Percentiles rank a stretch among this genome's conserved stretches.
These are phyloP conservation scores for Saksenaea vasiformis DNA, from an alignment of 371 early-diverging fungal species.

Conservation along the genomic window DNA sequence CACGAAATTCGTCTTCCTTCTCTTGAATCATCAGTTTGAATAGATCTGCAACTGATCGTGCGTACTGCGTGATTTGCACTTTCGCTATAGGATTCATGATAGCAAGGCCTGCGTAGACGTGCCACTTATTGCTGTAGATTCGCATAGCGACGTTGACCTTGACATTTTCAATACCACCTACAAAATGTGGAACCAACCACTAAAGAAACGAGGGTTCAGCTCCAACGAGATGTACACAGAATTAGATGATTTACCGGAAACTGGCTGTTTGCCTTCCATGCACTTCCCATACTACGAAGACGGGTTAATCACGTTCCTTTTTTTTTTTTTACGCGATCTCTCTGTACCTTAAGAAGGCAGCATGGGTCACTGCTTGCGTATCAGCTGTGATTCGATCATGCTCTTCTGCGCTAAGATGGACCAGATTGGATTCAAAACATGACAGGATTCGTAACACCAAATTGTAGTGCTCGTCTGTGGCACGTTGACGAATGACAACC, in stretches of 20 bases:
- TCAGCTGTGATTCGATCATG: slow-evolving; percentile 97
- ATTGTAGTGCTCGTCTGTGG: slow-evolving; percentile 60
- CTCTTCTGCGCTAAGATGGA: slow-evolving; percentile 76
- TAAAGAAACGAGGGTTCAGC: slow-evolving; percentile 13
- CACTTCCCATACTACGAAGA: slow-evolving; percentile 82
- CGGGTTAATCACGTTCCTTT: background rate
- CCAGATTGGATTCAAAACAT: slow-evolving; percentile 79
- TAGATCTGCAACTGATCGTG: slow-evolving; percentile 82
- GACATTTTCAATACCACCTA: slow-evolving; percentile 95
- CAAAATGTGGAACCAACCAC: slow-evolving; percentile 87
- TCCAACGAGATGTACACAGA: background rate
- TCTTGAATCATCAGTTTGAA: slow-evolving; percentile 95
- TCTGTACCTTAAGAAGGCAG: slow-evolving; percentile 80
- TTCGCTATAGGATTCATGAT: slow-evolving; percentile 92
- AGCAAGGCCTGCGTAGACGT: slow-evolving; percentile 94
- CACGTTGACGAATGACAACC: slow-evolving; percentile 82
- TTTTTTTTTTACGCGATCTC: background rate
- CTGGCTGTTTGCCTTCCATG: slow-evolving; percentile 82
- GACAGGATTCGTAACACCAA: slow-evolving; percentile 67
- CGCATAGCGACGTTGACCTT: slow-evolving; percentile 91
- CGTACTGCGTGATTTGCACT: slow-evolving; percentile 86
- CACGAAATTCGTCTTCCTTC: slow-evolving; percentile 74
- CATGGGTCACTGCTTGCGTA: slow-evolving; percentile 96
- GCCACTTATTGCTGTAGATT: slow-evolving; percentile 95
- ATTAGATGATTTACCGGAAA: slow-evolving; percentile 72